Evolutionary conservation across 371 early-diverging fungal genomes (phyloP).

Genomic region (Mortierella sp.): DNA sequence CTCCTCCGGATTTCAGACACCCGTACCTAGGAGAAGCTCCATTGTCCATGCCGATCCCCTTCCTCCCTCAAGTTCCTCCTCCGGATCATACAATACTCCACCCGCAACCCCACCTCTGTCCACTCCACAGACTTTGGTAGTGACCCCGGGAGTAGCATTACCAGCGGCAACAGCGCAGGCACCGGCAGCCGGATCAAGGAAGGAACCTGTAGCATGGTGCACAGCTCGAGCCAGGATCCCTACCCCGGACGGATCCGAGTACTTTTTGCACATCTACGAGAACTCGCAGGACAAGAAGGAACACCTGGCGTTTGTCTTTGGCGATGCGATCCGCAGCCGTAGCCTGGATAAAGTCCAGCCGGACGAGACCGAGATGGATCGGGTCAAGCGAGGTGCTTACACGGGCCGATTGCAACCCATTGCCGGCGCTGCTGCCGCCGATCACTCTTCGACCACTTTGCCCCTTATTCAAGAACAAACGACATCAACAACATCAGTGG

Average conservation of each 20-base stretch:
- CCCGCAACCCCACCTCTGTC: conserved; percentile 29
- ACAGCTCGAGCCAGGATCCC: conserved; percentile 85
- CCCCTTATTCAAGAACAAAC: conserved; percentile 1
- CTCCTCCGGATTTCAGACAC: conserved; percentile 13
- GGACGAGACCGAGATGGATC: conserved; percentile 84
- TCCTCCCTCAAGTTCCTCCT: not conserved
- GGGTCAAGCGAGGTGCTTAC: conserved; percentile 85
- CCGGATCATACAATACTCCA: conserved; percentile 25
- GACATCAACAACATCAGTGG: not conserved
- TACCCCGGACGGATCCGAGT: conserved; percentile 85
- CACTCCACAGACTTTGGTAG: not conserved
- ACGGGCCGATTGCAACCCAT: conserved; percentile 70
- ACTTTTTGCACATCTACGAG: conserved; percentile 87
- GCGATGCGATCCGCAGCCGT: conserved; percentile 78
- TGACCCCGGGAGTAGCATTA: not conserved
- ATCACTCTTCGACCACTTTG: not conserved
- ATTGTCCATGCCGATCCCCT: conserved; percentile 10
- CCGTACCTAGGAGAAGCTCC: conserved; percentile 21
- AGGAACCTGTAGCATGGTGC: conserved; percentile 46
- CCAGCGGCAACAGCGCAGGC: not conserved
- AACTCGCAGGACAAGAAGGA: conserved; percentile 90
- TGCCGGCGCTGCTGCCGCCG: conserved; percentile 35
- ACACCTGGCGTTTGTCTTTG: conserved; percentile 96
- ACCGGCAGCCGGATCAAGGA: not conserved
- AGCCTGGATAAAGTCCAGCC: conserved; percentile 75